phyloP scores from a whole-genome alignment of 805 yeast species.

The Candida oleophila region DNA sequence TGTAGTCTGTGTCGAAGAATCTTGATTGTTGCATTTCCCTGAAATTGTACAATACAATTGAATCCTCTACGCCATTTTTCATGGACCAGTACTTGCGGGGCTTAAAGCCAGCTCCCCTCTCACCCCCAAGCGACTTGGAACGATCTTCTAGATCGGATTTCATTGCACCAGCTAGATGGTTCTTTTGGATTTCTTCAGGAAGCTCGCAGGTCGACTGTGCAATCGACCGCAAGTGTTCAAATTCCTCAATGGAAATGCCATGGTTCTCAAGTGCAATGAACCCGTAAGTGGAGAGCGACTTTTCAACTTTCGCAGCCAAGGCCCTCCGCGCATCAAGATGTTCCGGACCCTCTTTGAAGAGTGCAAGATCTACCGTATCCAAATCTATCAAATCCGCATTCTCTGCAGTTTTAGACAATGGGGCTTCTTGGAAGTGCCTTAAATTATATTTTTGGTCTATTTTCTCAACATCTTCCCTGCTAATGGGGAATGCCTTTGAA shows the following conservation, averaged over 20 bases:
- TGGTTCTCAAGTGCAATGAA: slow-evolving; percentile 44
- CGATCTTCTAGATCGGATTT: slow-evolving; percentile 28
- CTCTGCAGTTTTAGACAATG: slow-evolving; percentile 13
- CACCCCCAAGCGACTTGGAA: slow-evolving; percentile 25
- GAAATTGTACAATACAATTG: slow-evolving; percentile 27
- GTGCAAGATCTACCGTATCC: slow-evolving; percentile 35
- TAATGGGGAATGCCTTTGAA: slow-evolving; percentile 14
- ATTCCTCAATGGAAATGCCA: slow-evolving; percentile 32
- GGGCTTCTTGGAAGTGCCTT: slow-evolving; percentile 26
- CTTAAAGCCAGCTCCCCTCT: slow-evolving; percentile 29
- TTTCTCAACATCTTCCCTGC: slow-evolving; percentile 12
- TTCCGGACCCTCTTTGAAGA: slow-evolving; percentile 36
- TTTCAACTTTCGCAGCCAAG: slow-evolving; percentile 38
- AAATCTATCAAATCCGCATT: slow-evolving; percentile 22
- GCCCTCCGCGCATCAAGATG: slow-evolving; percentile 22
- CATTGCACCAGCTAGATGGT: slow-evolving; percentile 41
- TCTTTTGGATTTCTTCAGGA: slow-evolving; percentile 37
- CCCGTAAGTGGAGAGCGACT: slow-evolving; percentile 41
- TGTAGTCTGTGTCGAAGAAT: slow-evolving; percentile 17
- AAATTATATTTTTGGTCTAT: slow-evolving; percentile 20
- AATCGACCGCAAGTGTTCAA: slow-evolving; percentile 36
- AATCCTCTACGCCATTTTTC: slow-evolving; percentile 27
- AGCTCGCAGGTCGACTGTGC: slow-evolving; percentile 42
- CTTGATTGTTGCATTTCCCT: slow-evolving; percentile 23
- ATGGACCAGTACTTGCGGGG: slow-evolving; percentile 31